Evolutionary conservation across 345 rosid species (phyloP), one percentile per base, ranked within the genome.

Genomic region (Citrus reticulata): DNA sequence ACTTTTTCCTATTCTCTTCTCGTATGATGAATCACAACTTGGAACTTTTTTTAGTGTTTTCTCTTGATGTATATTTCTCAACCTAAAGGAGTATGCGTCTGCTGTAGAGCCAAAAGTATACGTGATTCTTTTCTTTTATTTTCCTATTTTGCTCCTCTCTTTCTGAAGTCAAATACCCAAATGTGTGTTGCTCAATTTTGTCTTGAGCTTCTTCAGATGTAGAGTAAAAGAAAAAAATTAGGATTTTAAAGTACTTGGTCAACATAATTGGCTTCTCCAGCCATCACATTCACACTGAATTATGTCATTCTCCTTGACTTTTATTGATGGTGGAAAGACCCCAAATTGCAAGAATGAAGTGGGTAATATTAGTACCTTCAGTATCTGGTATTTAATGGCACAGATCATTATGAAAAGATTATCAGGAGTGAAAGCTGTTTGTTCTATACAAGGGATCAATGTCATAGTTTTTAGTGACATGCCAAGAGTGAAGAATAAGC

Each of bases 401-500:
- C 14, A 14, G 22, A 24, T 13, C 67, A 73, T 7, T 22, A 35
- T 2, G 25, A 37, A 75, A 75, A 79, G 22, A 80, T 46, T 46
- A 46, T 80, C 76, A 60, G 68, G 70, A 77, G 81, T 30, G 71
- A 62, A 27, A 77, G 74, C 67, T 84, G 76, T 77, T 75, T 70
- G 73, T 70, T 81, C 68, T 77, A 81, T 74, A 72, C 60, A 82
- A 78, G 86, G 74, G 72, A 57, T 55, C 78, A 39, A 74, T 79
- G 58, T 17, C 73, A 22, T 62, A 66, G 81, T n/a, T 55, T 76
- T 67, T 63, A 70, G 82, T 78, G 77, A 73, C 87, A 87, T 89
- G 84, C 91, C 83, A 73, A 66, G 95, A 88, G 93, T 91, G 88
- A 79, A 76, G 76, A 68, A 40, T 81, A 91, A 88, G 93, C 88